Conservation (phyloP, 2,329 filamentous ascomycete species). For the Cryoendolithus antarcticus region DNA sequence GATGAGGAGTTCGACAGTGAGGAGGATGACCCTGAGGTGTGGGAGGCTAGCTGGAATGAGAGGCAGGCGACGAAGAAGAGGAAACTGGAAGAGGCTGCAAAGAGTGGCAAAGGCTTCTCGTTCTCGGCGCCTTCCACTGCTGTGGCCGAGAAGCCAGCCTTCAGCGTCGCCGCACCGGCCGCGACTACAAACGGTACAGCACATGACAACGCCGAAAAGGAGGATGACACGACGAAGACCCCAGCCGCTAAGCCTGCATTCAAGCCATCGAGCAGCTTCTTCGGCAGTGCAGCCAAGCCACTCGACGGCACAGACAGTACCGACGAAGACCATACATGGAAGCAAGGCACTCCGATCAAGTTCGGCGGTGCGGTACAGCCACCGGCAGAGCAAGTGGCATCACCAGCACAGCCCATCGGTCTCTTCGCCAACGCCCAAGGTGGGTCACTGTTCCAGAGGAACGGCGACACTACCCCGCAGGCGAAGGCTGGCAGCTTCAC, state of each 20-base stretch:
- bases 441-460: neutral
- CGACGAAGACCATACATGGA: conserved; percentile 35
- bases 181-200: no score
- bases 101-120: conserved; percentile 18
- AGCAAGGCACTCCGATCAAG: conserved; percentile 35
- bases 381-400: conserved; percentile 3
- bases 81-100: conserved; percentile 27
- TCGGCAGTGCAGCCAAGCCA: conserved; percentile 6
- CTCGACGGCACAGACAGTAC: neutral
- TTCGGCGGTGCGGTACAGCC: conserved; percentile 25
- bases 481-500: conserved; percentile 2
- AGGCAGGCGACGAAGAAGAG: conserved; percentile 33
- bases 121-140: no score
- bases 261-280: conserved; percentile 1
- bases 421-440: conserved; percentile 1
- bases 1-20: conserved; percentile 41
- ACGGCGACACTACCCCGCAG: conserved; percentile 2
- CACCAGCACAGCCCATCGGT: neutral
- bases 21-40: conserved; percentile 38
- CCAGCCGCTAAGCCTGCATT: neutral
- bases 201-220: neutral
- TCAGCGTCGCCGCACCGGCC: no score
- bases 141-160: no score
- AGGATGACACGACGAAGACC: no score
- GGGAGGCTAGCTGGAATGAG: conserved; percentile 35